Evolutionary conservation across 768 basidiomycete species (phyloP), one percentile per base, ranked within the genome.

Genomic region (Porpolomopsis calyptriformis): DNA sequence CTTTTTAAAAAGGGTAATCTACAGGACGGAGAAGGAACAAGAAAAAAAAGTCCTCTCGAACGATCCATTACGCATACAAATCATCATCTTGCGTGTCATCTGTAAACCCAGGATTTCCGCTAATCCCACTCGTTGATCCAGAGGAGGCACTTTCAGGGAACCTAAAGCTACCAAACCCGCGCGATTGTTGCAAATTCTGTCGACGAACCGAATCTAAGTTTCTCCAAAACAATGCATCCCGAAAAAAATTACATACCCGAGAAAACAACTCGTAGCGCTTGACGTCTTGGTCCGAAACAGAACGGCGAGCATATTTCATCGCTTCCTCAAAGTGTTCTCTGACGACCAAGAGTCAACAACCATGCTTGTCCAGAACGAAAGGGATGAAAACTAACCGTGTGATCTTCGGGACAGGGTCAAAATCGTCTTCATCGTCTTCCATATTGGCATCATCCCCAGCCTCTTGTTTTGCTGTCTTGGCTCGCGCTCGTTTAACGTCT

Each of bases 261-360:
- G 93, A 69, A 64, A 98, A 98, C 83, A 96, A 92, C 77, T 98
- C 94, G 65, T 98, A 99, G 44, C 93, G 82, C 57, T 93, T 78
- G 66, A 98, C 94, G 60, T 98, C 94, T 53, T 86, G 81, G 60
- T 97, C 93, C 10, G 90, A 92, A 45, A 98, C 94, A 10, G 92
- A 97, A 43, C 96, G 85, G 63, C 96, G 85, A 51, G 96, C 93
- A 57, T 78, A 98, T 66, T 85, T 83, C 93, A 98, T 98, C 2
- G 96, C 93, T 67, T 98, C 94, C 68, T 98, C 94, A 55, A 98
- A 98, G 74, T 98, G 94, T 0, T 83, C 90, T 58, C 81, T 80
- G 48, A n/a, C 10, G 23, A 24, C 22, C 20, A 49, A 38, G 22
- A 39, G n/a, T 50, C 27, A n/a, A 43, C 56, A 16, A 57, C 26